These are phyloP conservation scores for Pichia sp. DNA, from an alignment of 1,139 yeast genomes.

Conservation along the genomic window DNA sequence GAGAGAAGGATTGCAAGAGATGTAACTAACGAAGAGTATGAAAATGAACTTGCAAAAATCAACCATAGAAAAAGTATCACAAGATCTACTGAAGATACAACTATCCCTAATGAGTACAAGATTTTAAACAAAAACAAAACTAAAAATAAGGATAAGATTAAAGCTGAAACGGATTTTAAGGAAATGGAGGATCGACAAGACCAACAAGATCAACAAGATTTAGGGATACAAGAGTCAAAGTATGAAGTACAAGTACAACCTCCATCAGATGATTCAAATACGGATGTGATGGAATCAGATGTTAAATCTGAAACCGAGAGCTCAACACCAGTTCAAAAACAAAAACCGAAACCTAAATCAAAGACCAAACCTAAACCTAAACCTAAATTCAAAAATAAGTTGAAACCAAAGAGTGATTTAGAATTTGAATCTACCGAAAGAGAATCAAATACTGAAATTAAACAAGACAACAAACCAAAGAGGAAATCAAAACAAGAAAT, in stretches of 20 bases:
- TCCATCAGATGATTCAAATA: too few relatives aligned
- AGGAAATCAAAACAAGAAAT: background rate
- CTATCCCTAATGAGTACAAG: background rate
- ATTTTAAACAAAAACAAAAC: background rate
- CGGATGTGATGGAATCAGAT: background rate
- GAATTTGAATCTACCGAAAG: background rate
- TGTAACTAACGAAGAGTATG: constrained; percentile 13
- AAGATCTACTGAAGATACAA: background rate
- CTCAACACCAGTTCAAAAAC: too few relatives aligned
- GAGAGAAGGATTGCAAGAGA: constrained; percentile 13
- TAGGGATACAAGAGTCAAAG: too few relatives aligned
- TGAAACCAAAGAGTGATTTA: background rate
- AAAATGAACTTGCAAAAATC: constrained; percentile 8
- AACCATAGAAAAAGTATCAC: background rate
- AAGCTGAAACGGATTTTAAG: background rate
- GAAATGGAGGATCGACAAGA: too few relatives aligned
- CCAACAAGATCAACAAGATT: too few relatives aligned
- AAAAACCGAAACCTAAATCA: background rate
- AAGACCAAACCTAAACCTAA: background rate
- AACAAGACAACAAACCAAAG: background rate
- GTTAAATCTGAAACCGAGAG: background rate
- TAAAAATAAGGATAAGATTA: background rate
- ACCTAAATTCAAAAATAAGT: background rate
- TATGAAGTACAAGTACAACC: too few relatives aligned
- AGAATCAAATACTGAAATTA: background rate